These are phyloP conservation scores for Astrephomene gubernaculifera DNA, from an alignment of 139 green algal genomes.

Conservation along the genomic window DNA sequence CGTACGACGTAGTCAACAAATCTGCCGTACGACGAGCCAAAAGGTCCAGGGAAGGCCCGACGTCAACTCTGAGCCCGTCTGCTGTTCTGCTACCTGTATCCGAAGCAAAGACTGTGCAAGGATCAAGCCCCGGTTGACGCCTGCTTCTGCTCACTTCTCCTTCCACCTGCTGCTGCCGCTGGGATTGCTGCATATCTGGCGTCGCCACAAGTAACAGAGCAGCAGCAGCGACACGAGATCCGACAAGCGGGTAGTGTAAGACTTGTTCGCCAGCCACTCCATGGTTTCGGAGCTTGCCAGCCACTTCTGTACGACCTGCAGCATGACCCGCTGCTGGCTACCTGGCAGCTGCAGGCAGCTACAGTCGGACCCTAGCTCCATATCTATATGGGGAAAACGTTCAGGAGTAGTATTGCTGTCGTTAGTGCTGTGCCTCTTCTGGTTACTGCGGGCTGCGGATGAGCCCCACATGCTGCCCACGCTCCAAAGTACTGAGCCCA, in stretches of 20 bases:
- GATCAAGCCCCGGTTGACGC: too few species aligned
- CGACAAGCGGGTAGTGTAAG: neutral
- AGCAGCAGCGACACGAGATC: slow-evolving; percentile 16
- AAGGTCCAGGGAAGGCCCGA: neutral
- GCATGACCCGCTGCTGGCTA: too few species aligned
- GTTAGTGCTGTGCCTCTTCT: too few species aligned
- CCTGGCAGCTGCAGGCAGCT: too few species aligned
- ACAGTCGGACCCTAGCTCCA: neutral
- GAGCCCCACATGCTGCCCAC: neutral
- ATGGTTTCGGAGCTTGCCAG: neutral
- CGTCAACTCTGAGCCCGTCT: neutral
- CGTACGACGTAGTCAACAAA: neutral
- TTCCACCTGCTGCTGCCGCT: too few species aligned
- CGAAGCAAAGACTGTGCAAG: too few species aligned
- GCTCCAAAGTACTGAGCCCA: slow-evolving; percentile 9
- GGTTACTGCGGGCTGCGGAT: too few species aligned
- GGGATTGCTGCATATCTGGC: slow-evolving; percentile 4
- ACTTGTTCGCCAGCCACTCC: neutral
- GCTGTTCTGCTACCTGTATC: neutral
- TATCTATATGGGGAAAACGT: too few species aligned
- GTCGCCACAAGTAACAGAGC: slow-evolving; percentile 26
- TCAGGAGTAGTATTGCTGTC: too few species aligned
- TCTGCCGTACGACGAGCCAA: neutral
- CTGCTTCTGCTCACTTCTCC: too few species aligned
- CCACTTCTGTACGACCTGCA: neutral